Evolutionary conservation across 345 rosid genomes (phyloP), one percentile per base, ranked within the genome.

Genomic region (Leavenworthia alabamica): DNA sequence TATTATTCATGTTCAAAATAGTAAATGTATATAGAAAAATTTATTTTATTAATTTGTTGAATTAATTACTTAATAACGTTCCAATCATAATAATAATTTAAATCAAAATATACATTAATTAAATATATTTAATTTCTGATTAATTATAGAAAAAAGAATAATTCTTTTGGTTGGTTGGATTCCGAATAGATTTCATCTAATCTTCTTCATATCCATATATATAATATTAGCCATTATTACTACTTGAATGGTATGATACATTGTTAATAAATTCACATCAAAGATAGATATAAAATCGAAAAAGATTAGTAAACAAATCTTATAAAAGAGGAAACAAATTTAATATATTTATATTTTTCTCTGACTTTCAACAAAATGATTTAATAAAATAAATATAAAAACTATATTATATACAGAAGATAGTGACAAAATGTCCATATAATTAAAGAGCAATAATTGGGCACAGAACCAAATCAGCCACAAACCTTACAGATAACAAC

Each of bases 341-440:
- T 2, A 29, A 7, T 29, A 9, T 16, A 24, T 14, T 8, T 48
- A 27, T 48, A 49, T 26, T 17, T 5, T 5, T 37, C 58, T 27
- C 58, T 62, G 3, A 37, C 29, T 7, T 24, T 19, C 47, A 48
- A 62, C 10, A 17, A 5, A 62, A 51, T 51, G 1, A 29, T 53
- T 46, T 1, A 15, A 31, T 32, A 49, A 48, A 67, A 56, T 45
- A 36, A 13, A 48, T 59, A 59, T 8, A 67, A 58, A 27, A 42
- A 31, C 6, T 19, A 46, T 33, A 53, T 31, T 47, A 20, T 20
- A 39, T 7, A 46, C 28, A 7, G 9, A 26, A 58, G 72, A 58
- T 22, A 67, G 49, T 67, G 72, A 58, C 72, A 48, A 49, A 49
- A 58, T 35, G 14, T 40, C n/a, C 13, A 44, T 7, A 49, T 58